Evolutionary conservation across 1,284 basidiomycete species (phyloP).

Genomic region (Athelia psychrophila): DNA sequence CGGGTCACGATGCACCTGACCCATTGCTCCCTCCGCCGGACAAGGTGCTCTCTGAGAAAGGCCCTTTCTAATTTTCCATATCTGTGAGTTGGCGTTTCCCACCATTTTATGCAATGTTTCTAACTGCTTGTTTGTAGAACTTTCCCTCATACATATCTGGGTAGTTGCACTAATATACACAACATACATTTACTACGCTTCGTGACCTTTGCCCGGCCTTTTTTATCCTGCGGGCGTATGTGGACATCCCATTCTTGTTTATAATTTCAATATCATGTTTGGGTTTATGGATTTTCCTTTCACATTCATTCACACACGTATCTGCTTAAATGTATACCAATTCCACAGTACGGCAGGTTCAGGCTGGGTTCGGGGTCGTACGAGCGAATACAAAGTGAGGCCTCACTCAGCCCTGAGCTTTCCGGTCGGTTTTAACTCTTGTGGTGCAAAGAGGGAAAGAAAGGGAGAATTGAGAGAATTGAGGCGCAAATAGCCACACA

Average conservation of each 20-base stretch:
- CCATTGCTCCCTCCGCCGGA: neutral
- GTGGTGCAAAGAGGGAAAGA: too few species aligned
- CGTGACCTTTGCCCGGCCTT: neutral
- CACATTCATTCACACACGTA: too few species aligned
- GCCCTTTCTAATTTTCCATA: neutral
- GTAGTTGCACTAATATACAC: neutral
- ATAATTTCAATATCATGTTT: constrained; percentile 8
- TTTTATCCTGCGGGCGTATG: neutral
- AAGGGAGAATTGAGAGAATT: too few species aligned
- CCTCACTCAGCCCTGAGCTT: too few species aligned
- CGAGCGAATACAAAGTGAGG: too few species aligned
- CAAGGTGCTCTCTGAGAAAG: neutral
- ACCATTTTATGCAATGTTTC: neutral
- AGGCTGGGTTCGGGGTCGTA: too few species aligned
- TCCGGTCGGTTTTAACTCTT: too few species aligned
- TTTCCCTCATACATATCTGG: neutral
- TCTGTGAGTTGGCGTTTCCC: neutral
- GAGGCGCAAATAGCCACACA: too few species aligned
- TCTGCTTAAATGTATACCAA: too few species aligned
- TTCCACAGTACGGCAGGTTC: too few species aligned
- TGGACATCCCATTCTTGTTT: neutral
- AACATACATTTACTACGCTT: neutral
- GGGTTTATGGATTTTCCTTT: too few species aligned
- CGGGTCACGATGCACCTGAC: neutral
- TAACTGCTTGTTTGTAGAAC: neutral